Conservation (phyloP, 2,329 filamentous ascomycete genomes). For the Neonectria hederae region DNA sequence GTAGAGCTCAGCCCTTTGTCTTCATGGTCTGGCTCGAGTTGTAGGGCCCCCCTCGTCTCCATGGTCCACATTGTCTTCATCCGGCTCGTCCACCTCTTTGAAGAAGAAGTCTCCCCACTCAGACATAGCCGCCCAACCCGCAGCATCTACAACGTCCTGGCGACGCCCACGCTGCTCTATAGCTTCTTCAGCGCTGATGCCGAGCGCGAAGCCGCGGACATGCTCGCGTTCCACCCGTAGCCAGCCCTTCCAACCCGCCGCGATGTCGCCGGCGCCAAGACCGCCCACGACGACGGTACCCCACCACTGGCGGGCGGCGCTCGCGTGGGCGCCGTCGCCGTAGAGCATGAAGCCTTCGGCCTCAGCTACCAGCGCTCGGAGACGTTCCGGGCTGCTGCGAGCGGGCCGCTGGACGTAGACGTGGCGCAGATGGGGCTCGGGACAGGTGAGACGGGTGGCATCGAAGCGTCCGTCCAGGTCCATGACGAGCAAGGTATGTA, state of each 20-base stretch:
- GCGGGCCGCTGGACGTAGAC: constrained; percentile 60
- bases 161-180: constrained; percentile 52
- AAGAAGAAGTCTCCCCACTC: constrained; percentile 62
- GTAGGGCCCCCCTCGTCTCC: not conserved
- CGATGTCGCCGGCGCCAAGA: constrained; percentile 46
- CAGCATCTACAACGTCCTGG: constrained; percentile 52
- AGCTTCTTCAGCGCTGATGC: constrained; percentile 57
- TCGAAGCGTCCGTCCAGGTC: constrained; percentile 67
- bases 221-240: constrained; percentile 58
- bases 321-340: constrained; percentile 50
- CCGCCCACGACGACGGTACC: constrained; percentile 65
- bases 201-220: constrained; percentile 51
- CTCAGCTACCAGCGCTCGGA: constrained; percentile 50
- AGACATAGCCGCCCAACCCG: constrained; percentile 59
- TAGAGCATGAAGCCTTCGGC: constrained; percentile 63
- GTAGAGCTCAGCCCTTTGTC: not conserved
- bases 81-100: constrained; percentile 27
- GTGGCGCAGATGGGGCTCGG: constrained; percentile 55
- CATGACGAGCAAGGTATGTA: constrained; percentile 62
- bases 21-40: not conserved
- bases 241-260: constrained; percentile 59
- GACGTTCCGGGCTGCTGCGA: constrained; percentile 38
- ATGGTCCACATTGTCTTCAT: constrained; percentile 2
- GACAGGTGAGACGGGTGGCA: constrained; percentile 54
- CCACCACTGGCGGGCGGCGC: constrained; percentile 63